Percentiles rank a stretch among this genome's conserved stretches.
These are phyloP conservation scores for Pythium phragmitis DNA, from an alignment of 352 stramenopile species.

Conservation along the genomic window DNA sequence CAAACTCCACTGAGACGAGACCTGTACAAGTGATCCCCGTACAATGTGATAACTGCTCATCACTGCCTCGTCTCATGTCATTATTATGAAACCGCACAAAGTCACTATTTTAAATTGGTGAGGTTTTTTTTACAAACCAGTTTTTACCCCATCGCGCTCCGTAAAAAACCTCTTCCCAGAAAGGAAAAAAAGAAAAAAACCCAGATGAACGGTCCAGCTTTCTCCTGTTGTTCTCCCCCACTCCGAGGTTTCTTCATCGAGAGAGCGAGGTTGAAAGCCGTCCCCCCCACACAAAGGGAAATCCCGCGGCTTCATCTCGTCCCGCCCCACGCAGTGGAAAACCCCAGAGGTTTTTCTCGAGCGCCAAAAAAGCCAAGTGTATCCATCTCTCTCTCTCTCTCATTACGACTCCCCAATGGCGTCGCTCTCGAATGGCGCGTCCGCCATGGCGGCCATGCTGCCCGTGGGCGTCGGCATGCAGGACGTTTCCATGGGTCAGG, in stretches of 20 bases:
- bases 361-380: constrained; percentile 6
- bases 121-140: constrained; percentile 11
- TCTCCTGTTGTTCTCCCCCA: neutral
- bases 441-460: constrained; percentile 55
- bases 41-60: no score
- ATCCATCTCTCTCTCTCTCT: constrained; percentile 14
- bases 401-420: constrained; percentile 12
- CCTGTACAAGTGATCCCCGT: no score
- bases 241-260: constrained; percentile 6
- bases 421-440: constrained; percentile 6
- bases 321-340: neutral
- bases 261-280: constrained; percentile 13
- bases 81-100: neutral
- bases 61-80: constrained; percentile 4
- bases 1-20: neutral
- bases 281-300: neutral
- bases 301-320: neutral
- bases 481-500: constrained; percentile 36
- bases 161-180: constrained; percentile 20
- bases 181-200: constrained; percentile 22
- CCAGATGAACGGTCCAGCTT: constrained; percentile 9
- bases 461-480: constrained; percentile 78
- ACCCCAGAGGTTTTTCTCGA: constrained; percentile 23
- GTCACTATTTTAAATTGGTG: neutral
- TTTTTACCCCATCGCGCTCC: neutral